These are phyloP conservation scores for Solanum okadae DNA, from an alignment of 257 asterid genomes.

Conservation along the genomic window DNA sequence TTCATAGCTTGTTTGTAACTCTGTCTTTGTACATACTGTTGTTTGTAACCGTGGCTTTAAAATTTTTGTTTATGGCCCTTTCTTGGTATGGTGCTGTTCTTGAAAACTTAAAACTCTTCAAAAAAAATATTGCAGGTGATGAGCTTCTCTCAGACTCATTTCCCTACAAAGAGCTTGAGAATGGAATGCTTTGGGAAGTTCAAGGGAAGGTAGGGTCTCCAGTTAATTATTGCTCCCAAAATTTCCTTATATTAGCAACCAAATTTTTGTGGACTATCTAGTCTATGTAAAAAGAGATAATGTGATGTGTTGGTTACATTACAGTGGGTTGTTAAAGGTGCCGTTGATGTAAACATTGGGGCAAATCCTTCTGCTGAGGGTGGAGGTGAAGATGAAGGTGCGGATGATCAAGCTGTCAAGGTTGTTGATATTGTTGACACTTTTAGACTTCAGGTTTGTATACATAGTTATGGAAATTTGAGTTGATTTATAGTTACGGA, in stretches of 20 bases:
- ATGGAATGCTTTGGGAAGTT: conserved; percentile 82
- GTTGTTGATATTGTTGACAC: conserved; percentile 95
- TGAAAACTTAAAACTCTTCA: neutral
- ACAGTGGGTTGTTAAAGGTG: conserved; percentile 71
- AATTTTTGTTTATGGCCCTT: neutral
- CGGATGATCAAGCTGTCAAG: conserved; percentile 51
- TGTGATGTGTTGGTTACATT: neutral
- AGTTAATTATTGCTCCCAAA: neutral
- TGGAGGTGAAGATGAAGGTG: conserved; percentile 68
- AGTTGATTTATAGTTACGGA: neutral
- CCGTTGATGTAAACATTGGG: conserved; percentile 77
- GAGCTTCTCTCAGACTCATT: conserved; percentile 97
- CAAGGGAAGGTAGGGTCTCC: conserved; percentile 61
- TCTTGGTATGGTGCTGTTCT: neutral
- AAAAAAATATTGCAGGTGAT: conserved; percentile 35
- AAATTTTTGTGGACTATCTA: neutral
- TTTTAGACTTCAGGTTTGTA: conserved; percentile 64
- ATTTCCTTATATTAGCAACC: neutral
- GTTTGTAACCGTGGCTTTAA: neutral
- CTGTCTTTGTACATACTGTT: neutral
- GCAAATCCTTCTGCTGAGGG: conserved; percentile 97
- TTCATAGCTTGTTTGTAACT: neutral
- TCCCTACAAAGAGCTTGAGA: conserved; percentile 64
- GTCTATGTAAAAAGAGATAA: neutral
- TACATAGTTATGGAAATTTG: neutral